A percentile compares a stretch with the other conserved stretches of the same genome.
phyloP scores from a whole-genome alignment of 441 rosid genomes.

The Pelargonium cotyledonis region DNA sequence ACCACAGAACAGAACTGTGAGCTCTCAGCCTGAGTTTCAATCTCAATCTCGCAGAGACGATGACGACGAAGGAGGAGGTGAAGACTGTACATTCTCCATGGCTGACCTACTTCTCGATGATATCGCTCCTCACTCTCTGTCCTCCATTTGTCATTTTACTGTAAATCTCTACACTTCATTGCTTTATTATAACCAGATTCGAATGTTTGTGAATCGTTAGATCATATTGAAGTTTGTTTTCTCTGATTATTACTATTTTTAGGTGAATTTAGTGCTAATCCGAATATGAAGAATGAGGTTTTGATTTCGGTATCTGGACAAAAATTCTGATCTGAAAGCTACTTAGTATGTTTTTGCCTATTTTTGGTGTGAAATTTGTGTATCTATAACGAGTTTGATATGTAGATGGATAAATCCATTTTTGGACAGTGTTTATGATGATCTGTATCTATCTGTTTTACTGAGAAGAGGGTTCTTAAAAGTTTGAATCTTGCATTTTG shows the following conservation, averaged over 20 bases:
- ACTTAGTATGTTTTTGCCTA: no score
- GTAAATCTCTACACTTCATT: conserved; percentile 32
- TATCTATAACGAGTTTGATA: neutral
- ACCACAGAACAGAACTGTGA: no score
- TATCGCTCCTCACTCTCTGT: conserved; percentile 68
- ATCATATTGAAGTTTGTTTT: neutral
- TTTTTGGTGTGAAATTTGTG: neutral
- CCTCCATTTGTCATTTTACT: conserved; percentile 90
- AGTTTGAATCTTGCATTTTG: neutral
- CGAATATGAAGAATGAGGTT: no score
- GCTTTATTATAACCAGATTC: conserved; percentile 2
- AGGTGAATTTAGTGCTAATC: no score
- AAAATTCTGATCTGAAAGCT: no score
- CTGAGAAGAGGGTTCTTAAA: neutral
- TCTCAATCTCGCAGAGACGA: conserved; percentile 1
- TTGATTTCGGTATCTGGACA: no score
- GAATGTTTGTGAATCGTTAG: neutral
- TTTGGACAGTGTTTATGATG: neutral
- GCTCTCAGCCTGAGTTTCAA: no score
- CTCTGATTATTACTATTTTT: neutral
- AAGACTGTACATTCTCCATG: conserved; percentile 73
- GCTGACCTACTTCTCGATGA: conserved; percentile 72
- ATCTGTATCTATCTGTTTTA: no score
- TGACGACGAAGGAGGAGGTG: conserved; percentile 35
- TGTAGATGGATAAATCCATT: neutral